A percentile compares a stretch with the other conserved stretches of the same genome.
phyloP scores from a whole-genome alignment of 108 stramenopile genomes.

The Cyclotella choctawhatcheeana region DNA sequence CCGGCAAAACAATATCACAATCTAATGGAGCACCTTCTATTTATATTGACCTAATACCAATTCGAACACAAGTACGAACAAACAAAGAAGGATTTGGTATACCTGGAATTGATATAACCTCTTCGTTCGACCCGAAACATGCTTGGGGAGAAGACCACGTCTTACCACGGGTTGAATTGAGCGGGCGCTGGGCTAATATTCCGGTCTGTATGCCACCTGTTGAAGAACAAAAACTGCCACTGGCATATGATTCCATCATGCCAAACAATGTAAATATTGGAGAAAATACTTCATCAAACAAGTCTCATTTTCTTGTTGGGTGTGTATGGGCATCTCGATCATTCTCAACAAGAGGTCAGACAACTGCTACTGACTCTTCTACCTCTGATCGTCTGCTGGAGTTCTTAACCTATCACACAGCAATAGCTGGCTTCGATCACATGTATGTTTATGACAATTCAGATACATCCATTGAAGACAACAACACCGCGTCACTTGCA shows the following conservation, averaged over 20 bases:
- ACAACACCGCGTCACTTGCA: conserved; percentile 30
- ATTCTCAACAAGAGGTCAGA: conserved; percentile 48
- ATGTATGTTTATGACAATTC: conserved; percentile 87
- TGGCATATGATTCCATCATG: too few species aligned
- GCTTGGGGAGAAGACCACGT: conserved; percentile 38
- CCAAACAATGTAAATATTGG: too few species aligned
- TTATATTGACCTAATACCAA: conserved; percentile 65
- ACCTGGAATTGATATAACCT: conserved; percentile 12
- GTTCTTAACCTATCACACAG: conserved; percentile 61
- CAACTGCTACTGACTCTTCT: conserved; percentile 40
- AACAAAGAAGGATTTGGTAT: conserved; percentile 35
- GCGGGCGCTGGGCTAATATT: conserved; percentile 49
- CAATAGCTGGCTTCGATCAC: conserved; percentile 80
- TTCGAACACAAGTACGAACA: conserved; percentile 62
- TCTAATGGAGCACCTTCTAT: conserved; percentile 34
- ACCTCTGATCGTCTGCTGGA: conserved; percentile 55
- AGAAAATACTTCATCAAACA: conserved; percentile 11
- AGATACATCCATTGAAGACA: conserved; percentile 26
- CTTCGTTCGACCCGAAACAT: conserved; percentile 32
- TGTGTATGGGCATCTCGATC: conserved; percentile 74
- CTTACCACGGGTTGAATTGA: conserved; percentile 39
- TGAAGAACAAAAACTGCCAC: background rate
- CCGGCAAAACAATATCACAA: conserved; percentile 30
- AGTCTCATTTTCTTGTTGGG: conserved; percentile 54
- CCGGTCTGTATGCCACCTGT: conserved; percentile 33